phyloP scores from a whole-genome alignment of 2,329 filamentous ascomycete genomes.

The Venturia oleaginea region DNA sequence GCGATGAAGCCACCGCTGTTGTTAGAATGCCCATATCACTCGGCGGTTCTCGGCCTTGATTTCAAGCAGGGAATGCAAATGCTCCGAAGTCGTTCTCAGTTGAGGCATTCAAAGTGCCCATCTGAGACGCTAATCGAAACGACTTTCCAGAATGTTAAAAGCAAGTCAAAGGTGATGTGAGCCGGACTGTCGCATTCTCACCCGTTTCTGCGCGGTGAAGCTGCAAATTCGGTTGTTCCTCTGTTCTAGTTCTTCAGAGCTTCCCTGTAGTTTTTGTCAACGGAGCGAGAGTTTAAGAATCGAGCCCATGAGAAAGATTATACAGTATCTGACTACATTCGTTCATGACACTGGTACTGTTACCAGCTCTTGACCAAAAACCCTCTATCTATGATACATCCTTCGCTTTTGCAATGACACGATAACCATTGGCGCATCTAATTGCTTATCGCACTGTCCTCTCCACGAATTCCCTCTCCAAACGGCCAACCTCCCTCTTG shows the following conservation, averaged over 20 bases:
- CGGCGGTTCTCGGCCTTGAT: too few species aligned
- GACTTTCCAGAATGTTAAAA: too few species aligned
- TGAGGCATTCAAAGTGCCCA: too few species aligned
- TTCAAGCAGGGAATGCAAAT: too few species aligned
- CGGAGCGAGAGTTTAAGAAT: not conserved
- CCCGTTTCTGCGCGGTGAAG: too few species aligned
- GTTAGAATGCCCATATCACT: too few species aligned
- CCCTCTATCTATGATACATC: not conserved
- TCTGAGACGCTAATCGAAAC: too few species aligned
- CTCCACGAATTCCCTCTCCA: constrained; percentile 84
- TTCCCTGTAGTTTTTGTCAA: not conserved
- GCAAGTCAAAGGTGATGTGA: too few species aligned
- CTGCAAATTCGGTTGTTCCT: not conserved
- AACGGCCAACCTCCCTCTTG: constrained; percentile 74
- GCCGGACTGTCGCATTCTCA: too few species aligned
- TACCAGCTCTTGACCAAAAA: not conserved
- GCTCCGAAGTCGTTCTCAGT: too few species aligned
- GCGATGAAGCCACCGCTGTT: too few species aligned
- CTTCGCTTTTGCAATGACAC: not conserved
- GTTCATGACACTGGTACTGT: not conserved
- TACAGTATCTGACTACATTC: not conserved
- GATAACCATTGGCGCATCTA: not conserved
- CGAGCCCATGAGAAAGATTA: not conserved
- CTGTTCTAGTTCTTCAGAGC: not conserved
- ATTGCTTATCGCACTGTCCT: constrained; percentile 43